Evolutionary conservation across 768 basidiomycete genomes (phyloP).

Genomic region (Suillus ampliporus): DNA sequence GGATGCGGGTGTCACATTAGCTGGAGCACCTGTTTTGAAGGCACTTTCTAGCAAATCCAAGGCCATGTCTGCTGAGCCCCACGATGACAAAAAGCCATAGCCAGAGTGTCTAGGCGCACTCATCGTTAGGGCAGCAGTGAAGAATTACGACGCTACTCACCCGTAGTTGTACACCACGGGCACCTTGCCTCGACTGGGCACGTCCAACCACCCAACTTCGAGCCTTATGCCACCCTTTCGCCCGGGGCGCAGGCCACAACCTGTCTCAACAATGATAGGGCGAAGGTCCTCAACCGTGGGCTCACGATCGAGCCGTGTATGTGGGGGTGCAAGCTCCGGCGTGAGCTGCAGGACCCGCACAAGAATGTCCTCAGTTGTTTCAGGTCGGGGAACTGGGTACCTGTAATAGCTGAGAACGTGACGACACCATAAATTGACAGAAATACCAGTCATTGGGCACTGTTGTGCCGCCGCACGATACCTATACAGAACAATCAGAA

Average conservation of each 20-base stretch:
- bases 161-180: conserved; percentile 71
- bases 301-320: conserved; percentile 48
- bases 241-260: conserved; percentile 68
- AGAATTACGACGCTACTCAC: conserved; percentile 37
- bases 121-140: background rate
- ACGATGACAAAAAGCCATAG: conserved; percentile 66
- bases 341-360: conserved; percentile 56
- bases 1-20: background rate
- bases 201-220: conserved; percentile 50
- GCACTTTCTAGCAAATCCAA: conserved; percentile 52
- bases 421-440: background rate
- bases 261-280: conserved; percentile 53
- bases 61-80: conserved; percentile 63
- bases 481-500: conserved; percentile 30
- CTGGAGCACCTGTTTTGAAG: conserved; percentile 26
- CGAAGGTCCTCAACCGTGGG: conserved; percentile 57
- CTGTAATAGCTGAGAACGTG: conserved; percentile 34
- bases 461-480: conserved; percentile 66
- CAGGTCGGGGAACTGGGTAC: conserved; percentile 67
- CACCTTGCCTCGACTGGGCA: conserved; percentile 35
- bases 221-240: conserved; percentile 71
- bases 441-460: conserved; percentile 63
- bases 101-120: conserved; percentile 56
- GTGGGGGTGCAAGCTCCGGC: conserved; percentile 62
- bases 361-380: conserved; percentile 66